Percentiles rank a stretch among this genome's conserved stretches.
Conservation (phyloP, 1,284 basidiomycete species). For the Macrocystidia cucumis region DNA sequence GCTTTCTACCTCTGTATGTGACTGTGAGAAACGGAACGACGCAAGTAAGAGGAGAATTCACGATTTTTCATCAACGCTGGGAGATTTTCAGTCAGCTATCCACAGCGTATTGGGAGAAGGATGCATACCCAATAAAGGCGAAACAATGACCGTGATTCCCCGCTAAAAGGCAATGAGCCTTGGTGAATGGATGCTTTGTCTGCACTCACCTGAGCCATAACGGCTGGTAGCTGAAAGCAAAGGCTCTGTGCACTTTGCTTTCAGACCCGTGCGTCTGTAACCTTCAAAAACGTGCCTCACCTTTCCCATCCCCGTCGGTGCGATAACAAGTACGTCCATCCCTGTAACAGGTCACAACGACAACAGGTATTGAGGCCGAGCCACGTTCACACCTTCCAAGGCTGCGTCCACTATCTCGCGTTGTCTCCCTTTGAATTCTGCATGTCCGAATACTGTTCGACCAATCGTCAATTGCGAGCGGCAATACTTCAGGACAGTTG, state of each 20-base stretch:
- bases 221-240: conserved; percentile 84
- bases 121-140: conserved; percentile 64
- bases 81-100: neutral
- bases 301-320: conserved; percentile 88
- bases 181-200: too few species aligned
- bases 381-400: conserved; percentile 35
- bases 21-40: neutral
- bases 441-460: conserved; percentile 57
- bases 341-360: conserved; percentile 27
- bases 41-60: conserved; percentile 20
- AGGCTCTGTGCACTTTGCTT: too few species aligned
- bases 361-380: conserved; percentile 1
- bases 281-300: conserved; percentile 29
- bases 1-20: conserved; percentile 56
- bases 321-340: conserved; percentile 71
- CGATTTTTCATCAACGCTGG: conserved; percentile 82
- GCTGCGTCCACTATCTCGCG: conserved; percentile 68
- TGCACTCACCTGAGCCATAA: conserved; percentile 59
- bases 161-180: too few species aligned
- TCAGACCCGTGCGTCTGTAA: too few species aligned
- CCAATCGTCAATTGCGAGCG: too few species aligned
- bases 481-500: too few species aligned
- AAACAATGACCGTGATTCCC: conserved; percentile 75
- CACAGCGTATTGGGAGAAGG: too few species aligned
- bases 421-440: conserved; percentile 69